Base-by-base conservation (phyloP, 2,329 filamentous ascomycete genomes). In the Trichophyton equinum region DNA sequence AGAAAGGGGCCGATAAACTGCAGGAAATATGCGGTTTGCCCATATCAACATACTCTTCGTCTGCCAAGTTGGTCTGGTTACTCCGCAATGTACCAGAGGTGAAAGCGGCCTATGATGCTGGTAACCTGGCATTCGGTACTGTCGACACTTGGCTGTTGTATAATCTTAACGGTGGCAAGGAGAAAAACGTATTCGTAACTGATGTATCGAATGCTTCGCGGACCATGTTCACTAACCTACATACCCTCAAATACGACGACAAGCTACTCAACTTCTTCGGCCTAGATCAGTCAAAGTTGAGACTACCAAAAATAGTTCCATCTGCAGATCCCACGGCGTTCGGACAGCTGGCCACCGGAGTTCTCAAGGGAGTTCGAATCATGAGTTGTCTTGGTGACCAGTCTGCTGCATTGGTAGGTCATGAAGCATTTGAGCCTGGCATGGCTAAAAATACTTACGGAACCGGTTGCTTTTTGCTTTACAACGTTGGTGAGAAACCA, bases 161-260 rank as follows among this genome's bases (percentile, higher is more conserved):
- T 76, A 85, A 86, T 67, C 81, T 96, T 58, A 78, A 95, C 69
- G 89, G 88, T 62, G 51, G 51, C 5, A 85, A 87, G 57, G 79
- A 77, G 36, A 79, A 83, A 62, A 83, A 81, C 58, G 74, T 91
- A 49, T 85, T 89, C 70, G 89, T 95, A 62, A 94, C 91, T 0
- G 91, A 96, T 72, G 84, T 86, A 56, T 90, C 88, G 63, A 96
- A 96, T 72, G 91, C 91, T 20, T 92, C 88, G 59, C 81, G 91
- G 69, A 96, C 91, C 63, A 95, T 95, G 90, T 94, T 96, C 74
- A 91, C 95, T 86, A 90, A 95, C 75, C 79, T 96, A 60, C 81
- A 85, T 67, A 91, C 85, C 9, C 79, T 90, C 62, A 74, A 91
- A 68, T 96, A 95, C 74, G 89, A 92, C 71, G 84, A 90, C 61